Percentiles rank a stretch among this genome's conserved stretches.
These are phyloP conservation scores for Cercospora janseana DNA, from an alignment of 2,329 filamentous ascomycete species.

Conservation along the genomic window DNA sequence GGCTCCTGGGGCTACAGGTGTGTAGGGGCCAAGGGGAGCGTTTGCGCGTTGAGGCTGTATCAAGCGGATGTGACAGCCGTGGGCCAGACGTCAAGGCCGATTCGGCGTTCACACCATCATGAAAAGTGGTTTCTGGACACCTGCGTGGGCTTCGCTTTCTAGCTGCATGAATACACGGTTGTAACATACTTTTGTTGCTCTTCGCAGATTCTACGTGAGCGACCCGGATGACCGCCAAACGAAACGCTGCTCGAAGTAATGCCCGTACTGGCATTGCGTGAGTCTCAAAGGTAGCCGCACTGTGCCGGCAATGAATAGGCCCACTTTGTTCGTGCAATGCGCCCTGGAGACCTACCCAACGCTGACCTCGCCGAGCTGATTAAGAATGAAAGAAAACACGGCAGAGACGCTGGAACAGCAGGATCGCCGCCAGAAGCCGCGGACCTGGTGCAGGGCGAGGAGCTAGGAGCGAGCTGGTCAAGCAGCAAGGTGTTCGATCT, in stretches of 20 bases:
- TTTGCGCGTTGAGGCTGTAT: background rate
- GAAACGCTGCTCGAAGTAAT: no score
- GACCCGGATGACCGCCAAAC: background rate
- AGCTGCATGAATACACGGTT: constrained; percentile 7
- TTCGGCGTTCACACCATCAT: background rate
- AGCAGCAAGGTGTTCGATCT: no score
- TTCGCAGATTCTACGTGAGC: background rate
- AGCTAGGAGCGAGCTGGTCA: no score
- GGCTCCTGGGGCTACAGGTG: constrained; percentile 58
- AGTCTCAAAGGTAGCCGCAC: no score
- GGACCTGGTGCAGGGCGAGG: no score
- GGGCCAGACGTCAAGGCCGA: background rate
- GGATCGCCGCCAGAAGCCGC: no score
- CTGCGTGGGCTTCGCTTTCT: background rate
- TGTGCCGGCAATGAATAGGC: background rate
- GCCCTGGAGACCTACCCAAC: no score
- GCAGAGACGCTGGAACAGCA: no score
- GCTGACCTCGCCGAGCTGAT: no score
- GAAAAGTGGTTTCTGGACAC: background rate
- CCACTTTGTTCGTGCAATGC: no score
- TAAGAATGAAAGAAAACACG: no score
- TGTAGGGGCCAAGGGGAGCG: constrained; percentile 8
- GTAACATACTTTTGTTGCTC: background rate
- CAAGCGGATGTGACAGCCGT: background rate
- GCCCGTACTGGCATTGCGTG: no score